Percentiles rank a stretch among this genome's conserved stretches.
Evolutionary conservation across 106 monocot species (phyloP).

Genomic region (Dendrobium officinale): DNA sequence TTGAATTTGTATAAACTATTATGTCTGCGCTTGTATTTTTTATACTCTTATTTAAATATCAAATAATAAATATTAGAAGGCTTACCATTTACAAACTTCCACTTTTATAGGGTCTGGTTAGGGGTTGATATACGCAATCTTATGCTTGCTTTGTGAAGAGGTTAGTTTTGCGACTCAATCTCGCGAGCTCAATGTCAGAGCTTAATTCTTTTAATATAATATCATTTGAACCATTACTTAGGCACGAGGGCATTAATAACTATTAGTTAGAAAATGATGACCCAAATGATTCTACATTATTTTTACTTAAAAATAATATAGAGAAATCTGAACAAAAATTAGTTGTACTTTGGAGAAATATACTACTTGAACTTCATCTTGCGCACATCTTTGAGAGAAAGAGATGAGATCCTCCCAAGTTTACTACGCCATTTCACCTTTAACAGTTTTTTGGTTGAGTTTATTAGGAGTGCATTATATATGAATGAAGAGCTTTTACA

Average conservation of each 20-base stretch:
- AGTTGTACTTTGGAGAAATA: no score
- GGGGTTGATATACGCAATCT: no score
- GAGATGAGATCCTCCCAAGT: no score
- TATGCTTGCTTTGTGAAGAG: no score
- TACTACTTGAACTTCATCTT: no score
- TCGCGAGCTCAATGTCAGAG: neutral
- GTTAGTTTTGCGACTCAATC: neutral
- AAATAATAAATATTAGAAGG: neutral
- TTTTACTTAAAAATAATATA: no score
- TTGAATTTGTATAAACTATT: neutral
- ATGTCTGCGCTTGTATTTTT: neutral
- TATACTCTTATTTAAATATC: neutral
- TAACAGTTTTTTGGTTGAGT: no score
- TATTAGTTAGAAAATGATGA: neutral
- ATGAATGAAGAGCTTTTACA: no score
- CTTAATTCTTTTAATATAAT: neutral
- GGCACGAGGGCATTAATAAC: neutral
- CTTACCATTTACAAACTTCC: neutral
- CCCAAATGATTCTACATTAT: neutral
- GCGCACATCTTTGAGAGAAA: no score
- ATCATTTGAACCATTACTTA: neutral
- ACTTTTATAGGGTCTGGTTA: neutral
- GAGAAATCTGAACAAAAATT: no score
- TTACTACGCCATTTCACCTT: no score
- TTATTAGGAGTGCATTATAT: no score